A percentile compares a stretch with the other conserved stretches of the same genome.
Evolutionary conservation across 352 stramenopile species (phyloP).

Genomic region (Thalassiosira mediterranea): DNA sequence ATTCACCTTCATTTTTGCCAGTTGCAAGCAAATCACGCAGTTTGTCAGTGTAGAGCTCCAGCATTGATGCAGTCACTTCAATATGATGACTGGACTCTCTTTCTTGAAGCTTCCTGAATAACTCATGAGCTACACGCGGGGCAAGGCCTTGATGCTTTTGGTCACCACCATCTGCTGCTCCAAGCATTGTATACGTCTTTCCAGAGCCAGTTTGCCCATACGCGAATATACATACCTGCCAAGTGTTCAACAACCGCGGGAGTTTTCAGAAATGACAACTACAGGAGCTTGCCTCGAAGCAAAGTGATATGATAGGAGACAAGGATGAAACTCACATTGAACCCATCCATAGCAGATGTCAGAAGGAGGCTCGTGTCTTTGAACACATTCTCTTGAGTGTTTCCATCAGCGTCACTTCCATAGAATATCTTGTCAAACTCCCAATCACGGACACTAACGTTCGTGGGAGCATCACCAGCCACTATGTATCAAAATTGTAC

Average conservation of each 20-base stretch:
- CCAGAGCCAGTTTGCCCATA: slow-evolving; percentile 69
- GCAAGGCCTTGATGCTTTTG: slow-evolving; percentile 60
- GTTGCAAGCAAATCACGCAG: slow-evolving; percentile 76
- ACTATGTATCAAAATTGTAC: no score
- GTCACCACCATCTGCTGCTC: slow-evolving; percentile 38
- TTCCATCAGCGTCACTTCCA: slow-evolving; percentile 47
- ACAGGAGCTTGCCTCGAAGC: neutral
- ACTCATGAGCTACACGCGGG: slow-evolving; percentile 70
- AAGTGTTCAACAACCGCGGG: no score
- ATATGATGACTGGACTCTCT: slow-evolving; percentile 59
- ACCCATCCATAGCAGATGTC: slow-evolving; percentile 79
- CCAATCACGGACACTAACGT: no score
- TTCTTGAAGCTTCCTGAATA: slow-evolving; percentile 78
- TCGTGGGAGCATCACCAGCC: no score
- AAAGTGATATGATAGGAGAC: neutral
- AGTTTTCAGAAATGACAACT: no score
- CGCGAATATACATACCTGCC: slow-evolving; percentile 58
- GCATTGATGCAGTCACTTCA: slow-evolving; percentile 75
- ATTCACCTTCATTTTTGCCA: slow-evolving; percentile 20
- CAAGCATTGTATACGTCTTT: slow-evolving; percentile 85
- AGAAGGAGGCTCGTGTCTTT: slow-evolving; percentile 81
- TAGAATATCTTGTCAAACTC: slow-evolving; percentile 73
- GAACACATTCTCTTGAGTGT: slow-evolving; percentile 81
- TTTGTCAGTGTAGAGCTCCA: slow-evolving; percentile 85
- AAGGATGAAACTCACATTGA: slow-evolving; percentile 58